These are phyloP conservation scores for Pythium angustatum DNA, from an alignment of 352 stramenopile species.

Conservation along the genomic window DNA sequence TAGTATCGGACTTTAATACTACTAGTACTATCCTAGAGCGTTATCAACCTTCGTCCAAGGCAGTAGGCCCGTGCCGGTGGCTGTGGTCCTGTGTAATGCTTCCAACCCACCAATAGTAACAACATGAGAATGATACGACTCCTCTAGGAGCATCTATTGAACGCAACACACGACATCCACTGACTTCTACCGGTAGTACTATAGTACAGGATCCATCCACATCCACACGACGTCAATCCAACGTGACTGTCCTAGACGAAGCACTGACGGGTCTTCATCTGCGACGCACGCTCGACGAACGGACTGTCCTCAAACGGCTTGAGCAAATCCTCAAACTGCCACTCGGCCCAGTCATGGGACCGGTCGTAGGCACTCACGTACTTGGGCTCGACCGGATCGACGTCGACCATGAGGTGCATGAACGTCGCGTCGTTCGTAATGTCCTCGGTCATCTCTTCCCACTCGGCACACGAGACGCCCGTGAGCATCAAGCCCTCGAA, in stretches of 20 bases:
- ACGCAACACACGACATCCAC: not conserved
- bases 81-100: no score
- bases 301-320: constrained; percentile 18
- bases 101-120: not conserved
- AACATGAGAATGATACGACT: not conserved
- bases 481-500: constrained; percentile 5
- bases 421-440: constrained; percentile 22
- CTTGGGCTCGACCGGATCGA: constrained; percentile 16
- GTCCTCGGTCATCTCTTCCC: constrained; percentile 23
- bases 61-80: no score
- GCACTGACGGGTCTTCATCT: constrained; percentile 15
- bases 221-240: no score
- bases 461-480: constrained; percentile 8
- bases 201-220: constrained; percentile 2
- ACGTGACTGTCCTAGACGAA: not conserved
- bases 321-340: constrained; percentile 19
- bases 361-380: constrained; percentile 7
- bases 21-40: no score
- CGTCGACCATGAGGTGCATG: constrained; percentile 28
- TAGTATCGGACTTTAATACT: no score
- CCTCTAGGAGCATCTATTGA: constrained; percentile 11
- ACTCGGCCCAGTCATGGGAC: constrained; percentile 21
- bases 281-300: constrained; percentile 12
- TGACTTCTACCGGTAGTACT: not conserved
- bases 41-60: no score